Evolutionary conservation across 2,329 filamentous ascomycete species (phyloP).

Genomic region (Akanthomyces dipterigenus): DNA sequence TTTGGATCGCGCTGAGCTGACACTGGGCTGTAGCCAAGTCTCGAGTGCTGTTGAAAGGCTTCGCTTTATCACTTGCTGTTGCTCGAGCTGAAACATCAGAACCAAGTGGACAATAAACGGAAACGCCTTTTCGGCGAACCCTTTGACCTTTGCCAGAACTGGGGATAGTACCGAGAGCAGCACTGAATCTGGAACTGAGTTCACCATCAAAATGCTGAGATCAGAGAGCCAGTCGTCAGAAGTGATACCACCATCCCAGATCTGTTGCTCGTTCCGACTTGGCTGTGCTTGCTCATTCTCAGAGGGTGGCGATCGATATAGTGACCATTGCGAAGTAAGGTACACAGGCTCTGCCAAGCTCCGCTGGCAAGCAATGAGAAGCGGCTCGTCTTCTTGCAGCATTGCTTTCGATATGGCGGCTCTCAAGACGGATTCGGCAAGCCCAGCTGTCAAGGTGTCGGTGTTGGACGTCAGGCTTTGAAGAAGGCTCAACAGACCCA

Average conservation of each 20-base stretch:
- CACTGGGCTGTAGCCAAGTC: conserved; percentile 49
- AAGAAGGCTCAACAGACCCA: conserved; percentile 55
- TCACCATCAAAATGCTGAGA: conserved; percentile 55
- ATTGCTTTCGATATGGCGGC: conserved; percentile 48
- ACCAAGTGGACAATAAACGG: conserved; percentile 82
- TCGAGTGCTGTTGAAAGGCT: conserved; percentile 60
- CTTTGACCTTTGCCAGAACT: conserved; percentile 58
- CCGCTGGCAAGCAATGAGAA: conserved; percentile 44
- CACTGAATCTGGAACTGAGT: conserved; percentile 53
- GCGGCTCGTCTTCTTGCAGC: conserved; percentile 37
- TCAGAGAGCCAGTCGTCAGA: conserved; percentile 52
- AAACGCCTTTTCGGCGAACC: conserved; percentile 67
- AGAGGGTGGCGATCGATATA: conserved; percentile 49
- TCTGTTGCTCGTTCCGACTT: conserved; percentile 15
- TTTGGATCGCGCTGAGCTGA: conserved; percentile 47
- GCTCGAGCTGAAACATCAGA: conserved; percentile 60
- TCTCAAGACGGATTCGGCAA: conserved; percentile 55
- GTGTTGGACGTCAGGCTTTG: conserved; percentile 54
- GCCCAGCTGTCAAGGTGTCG: conserved; percentile 47
- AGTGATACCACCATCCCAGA: conserved; percentile 34
- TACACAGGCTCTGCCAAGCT: conserved; percentile 46
- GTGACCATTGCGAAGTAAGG: conserved; percentile 49
- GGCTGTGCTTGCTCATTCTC: conserved; percentile 26
- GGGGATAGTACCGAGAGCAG: conserved; percentile 62
- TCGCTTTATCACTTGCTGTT: conserved; percentile 51